Evolutionary conservation across 2,329 filamentous ascomycete genomes (phyloP), one percentile per base, ranked within the genome.

Genomic region (Phoma sp.): DNA sequence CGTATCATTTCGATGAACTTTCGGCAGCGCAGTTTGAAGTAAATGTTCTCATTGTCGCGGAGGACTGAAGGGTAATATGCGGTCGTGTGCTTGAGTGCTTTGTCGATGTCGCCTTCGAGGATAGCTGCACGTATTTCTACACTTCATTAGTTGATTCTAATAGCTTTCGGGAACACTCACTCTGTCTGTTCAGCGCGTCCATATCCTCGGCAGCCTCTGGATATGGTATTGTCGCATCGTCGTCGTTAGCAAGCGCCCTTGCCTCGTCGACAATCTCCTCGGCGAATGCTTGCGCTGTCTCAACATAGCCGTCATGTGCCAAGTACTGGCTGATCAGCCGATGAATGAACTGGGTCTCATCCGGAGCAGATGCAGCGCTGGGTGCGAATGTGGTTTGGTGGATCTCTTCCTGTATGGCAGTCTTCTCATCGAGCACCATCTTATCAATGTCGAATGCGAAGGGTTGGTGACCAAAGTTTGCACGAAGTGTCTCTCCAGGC

Each of bases 261-360:
- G 90, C 88, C 72, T 96, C 91, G 15, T 84, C 79, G 49, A 85
- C 84, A 24, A 96, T 86, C 69, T 98, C 94, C 64, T 89, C 83
- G 3, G 90, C 87, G 80, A 99, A 98, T 0, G 91, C 92, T 60
- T 88, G 86, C 8, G 93, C 93, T 0, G 94, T 96, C 63, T 97
- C 94, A 7, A 97, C 89, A 64, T 97, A 98, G 55, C 95, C 95
- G 68, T 98, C 95, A 65, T 98, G 94, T 33, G 93, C 90, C 13
- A 99, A 80, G 64, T 96, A 98, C 75, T 97, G 93, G 35, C 92
- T 83, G 17, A 94, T 87, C 52, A 98, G 80, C 64, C 90, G 85
- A 71, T 97, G 92, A 33, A 96, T 86, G 43, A 98, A 82, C 24
- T 89, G 82, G 1, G 86, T 88, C 74, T 97, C 94, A 57, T 84